phyloP scores from a whole-genome alignment of 164 flowering plant genomes.

The Umbellularia californica region DNA sequence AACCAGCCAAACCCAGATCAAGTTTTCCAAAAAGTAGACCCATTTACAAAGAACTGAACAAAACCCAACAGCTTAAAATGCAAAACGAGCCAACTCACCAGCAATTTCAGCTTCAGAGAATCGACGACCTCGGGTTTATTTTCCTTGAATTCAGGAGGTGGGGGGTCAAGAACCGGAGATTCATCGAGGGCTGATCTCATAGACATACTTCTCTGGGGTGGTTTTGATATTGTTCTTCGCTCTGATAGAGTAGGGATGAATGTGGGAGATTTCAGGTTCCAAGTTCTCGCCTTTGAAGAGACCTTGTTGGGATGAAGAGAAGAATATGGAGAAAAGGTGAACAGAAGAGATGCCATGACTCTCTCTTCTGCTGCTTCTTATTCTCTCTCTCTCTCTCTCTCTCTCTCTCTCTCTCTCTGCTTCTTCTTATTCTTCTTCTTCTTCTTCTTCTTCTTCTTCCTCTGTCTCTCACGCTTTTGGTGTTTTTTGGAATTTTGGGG shows the following conservation, averaged over 20 bases:
- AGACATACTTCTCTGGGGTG: constrained; percentile 11
- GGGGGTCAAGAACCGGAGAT: constrained; percentile 28
- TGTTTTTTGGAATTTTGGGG: too few species aligned
- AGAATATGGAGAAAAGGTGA: not conserved
- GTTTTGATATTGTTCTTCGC: not conserved
- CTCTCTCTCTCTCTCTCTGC: too few species aligned
- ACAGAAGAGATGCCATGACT: not conserved
- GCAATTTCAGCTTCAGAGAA: constrained; percentile 61
- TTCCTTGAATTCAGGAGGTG: constrained; percentile 14
- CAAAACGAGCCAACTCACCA: constrained; percentile 30
- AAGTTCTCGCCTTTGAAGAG: not conserved
- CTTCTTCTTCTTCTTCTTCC: too few species aligned
- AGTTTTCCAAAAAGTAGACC: not conserved
- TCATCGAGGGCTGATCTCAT: constrained; percentile 12
- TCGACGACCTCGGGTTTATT: constrained; percentile 24
- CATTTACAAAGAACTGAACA: not conserved
- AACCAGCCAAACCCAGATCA: not conserved
- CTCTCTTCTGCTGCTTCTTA: not conserved
- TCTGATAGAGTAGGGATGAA: not conserved
- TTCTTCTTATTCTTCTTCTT: too few species aligned
- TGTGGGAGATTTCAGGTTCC: not conserved
- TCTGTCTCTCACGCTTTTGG: too few species aligned
- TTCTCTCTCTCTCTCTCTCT: not conserved
- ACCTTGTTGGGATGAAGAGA: not conserved
- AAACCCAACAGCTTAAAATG: not conserved